Conservation (phyloP, 352 stramenopile species). For the Pythium aquatile region DNA sequence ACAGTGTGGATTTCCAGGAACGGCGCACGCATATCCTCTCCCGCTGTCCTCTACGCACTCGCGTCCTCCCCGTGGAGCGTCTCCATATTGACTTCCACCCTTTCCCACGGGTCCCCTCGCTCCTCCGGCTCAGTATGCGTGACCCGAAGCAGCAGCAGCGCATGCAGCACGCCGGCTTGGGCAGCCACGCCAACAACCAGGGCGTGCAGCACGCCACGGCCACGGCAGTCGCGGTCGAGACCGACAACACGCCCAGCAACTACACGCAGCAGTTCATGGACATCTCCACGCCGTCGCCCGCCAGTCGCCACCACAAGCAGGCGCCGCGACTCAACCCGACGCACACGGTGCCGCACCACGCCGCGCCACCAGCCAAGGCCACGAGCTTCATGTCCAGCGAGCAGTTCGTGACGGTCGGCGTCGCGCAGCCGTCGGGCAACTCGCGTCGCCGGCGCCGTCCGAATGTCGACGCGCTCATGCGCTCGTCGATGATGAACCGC, state of each 20-base stretch:
- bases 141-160: conserved; percentile 35
- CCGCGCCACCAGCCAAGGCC: conserved; percentile 17
- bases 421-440: conserved; percentile 34
- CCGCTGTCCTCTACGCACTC: conserved; percentile 2
- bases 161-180: conserved; percentile 34
- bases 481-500: conserved; percentile 59
- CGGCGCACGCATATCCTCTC: conserved; percentile 8
- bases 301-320: conserved; percentile 16
- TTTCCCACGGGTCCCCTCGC: not conserved
- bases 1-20: not conserved
- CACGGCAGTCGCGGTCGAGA: conserved; percentile 21
- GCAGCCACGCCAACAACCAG: conserved; percentile 13
- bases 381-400: conserved; percentile 64
- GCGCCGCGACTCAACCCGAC: conserved; percentile 23
- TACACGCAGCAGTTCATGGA: conserved; percentile 56
- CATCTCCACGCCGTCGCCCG: conserved; percentile 62
- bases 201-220: conserved; percentile 1
- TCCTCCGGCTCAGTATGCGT: not conserved
- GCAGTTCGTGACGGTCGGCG: conserved; percentile 47
- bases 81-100: not conserved
- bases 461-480: conserved; percentile 69
- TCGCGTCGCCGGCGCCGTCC: conserved; percentile 44
- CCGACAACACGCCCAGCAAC: conserved; percentile 48
- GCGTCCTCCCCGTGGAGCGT: not conserved
- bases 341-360: conserved; percentile 1